Evolutionary conservation across 257 asterid species (phyloP).

Genomic region (Craterostigma plantagineum): DNA sequence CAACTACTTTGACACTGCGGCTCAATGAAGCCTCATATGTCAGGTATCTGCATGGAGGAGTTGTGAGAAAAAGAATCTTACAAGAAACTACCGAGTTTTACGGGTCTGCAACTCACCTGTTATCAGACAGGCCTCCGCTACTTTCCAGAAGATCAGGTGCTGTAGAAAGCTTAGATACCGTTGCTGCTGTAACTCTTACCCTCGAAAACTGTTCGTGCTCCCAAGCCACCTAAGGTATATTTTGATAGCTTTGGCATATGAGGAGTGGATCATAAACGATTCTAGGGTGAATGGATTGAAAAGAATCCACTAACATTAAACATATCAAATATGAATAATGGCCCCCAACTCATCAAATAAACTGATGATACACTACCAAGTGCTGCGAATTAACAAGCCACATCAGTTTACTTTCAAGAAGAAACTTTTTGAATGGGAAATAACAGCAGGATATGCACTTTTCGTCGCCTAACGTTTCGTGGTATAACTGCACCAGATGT

Average conservation of each 20-base stretch:
- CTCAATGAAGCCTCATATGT: constrained; percentile 52
- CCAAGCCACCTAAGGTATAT: constrained; percentile 73
- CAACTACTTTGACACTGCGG: constrained; percentile 66
- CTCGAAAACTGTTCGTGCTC: constrained; percentile 98
- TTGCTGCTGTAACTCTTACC: constrained; percentile 81
- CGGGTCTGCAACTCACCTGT: constrained; percentile 32
- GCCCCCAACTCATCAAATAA: no score
- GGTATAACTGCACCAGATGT: neutral
- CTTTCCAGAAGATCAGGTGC: constrained; percentile 83
- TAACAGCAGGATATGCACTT: no score
- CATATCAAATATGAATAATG: no score
- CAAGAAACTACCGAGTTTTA: neutral
- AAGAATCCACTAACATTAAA: constrained; percentile 3
- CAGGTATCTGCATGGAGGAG: constrained; percentile 25
- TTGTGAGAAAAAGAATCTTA: neutral
- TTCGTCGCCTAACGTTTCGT: neutral
- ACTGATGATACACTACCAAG: no score
- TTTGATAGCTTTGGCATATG: constrained; percentile 5
- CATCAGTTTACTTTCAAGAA: no score
- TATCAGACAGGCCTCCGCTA: constrained; percentile 66
- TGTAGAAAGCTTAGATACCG: constrained; percentile 54
- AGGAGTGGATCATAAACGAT: constrained; percentile 16
- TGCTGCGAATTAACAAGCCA: no score
- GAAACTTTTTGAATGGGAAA: no score
- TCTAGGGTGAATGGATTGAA: constrained; percentile 2